Evolutionary conservation across 257 asterid genomes (phyloP).

Genomic region (Nicotiana attenuata): DNA sequence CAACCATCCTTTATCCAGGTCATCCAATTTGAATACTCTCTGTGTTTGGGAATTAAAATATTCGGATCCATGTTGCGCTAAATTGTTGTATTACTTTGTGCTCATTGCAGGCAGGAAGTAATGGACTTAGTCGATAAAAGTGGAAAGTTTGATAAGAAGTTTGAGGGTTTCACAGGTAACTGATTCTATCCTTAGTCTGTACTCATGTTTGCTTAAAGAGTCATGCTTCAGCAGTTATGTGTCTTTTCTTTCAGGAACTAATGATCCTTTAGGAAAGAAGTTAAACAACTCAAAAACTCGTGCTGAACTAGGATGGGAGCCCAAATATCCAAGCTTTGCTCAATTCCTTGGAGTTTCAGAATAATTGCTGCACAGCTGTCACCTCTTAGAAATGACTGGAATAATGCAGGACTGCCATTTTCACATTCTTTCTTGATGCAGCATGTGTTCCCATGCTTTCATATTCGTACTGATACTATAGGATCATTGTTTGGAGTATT

Average conservation of each 20-base stretch:
- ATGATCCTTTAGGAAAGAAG: slow-evolving; percentile 81
- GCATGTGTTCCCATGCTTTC: background rate
- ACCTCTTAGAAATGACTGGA: background rate
- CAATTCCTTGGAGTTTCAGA: slow-evolving; percentile 61
- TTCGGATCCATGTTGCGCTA: background rate
- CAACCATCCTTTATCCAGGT: slow-evolving; percentile 89
- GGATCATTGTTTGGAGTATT: background rate
- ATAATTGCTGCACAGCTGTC: background rate
- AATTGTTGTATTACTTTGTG: background rate
- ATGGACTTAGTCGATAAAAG: slow-evolving; percentile 72
- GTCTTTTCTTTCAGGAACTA: slow-evolving; percentile 46
- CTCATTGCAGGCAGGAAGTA: slow-evolving; percentile 65
- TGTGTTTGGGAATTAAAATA: background rate
- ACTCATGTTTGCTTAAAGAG: background rate
- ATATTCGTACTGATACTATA: background rate
- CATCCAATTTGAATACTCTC: background rate
- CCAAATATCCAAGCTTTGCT: slow-evolving; percentile 75
- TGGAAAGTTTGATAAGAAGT: slow-evolving; percentile 64
- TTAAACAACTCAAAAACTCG: slow-evolving; percentile 76
- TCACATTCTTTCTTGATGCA: background rate
- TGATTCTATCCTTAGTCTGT: background rate
- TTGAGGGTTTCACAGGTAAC: slow-evolving; percentile 71
- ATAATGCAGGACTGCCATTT: background rate
- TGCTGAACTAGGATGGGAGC: slow-evolving; percentile 79
- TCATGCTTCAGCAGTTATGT: background rate